A percentile compares a stretch with the other conserved stretches of the same genome.
phyloP scores from a whole-genome alignment of 768 basidiomycete species.

The Amanita polypyramis region DNA sequence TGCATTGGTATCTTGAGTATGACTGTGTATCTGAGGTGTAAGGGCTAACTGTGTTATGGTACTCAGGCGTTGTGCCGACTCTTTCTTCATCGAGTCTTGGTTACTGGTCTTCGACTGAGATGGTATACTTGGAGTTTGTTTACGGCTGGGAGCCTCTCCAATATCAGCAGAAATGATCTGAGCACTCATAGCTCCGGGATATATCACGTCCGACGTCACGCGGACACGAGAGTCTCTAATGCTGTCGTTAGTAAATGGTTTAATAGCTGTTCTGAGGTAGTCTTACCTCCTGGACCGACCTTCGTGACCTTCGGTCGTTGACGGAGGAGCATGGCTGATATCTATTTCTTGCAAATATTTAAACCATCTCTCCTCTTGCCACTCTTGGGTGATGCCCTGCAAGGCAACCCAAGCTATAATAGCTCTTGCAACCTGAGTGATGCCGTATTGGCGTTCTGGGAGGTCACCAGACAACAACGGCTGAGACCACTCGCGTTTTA shows the following conservation, averaged over 20 bases:
- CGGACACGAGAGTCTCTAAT: slow-evolving; percentile 48
- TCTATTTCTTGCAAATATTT: slow-evolving; percentile 55
- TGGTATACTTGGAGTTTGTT: neutral
- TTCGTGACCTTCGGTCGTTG: slow-evolving; percentile 15
- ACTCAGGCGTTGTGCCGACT: neutral
- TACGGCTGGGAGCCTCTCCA: slow-evolving; percentile 40
- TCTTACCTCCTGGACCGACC: slow-evolving; percentile 26
- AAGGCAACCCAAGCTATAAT: slow-evolving; percentile 74
- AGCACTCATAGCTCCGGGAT: slow-evolving; percentile 48
- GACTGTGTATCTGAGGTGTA: neutral
- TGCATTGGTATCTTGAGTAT: neutral
- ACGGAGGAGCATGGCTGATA: slow-evolving; percentile 33
- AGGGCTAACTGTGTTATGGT: neutral
- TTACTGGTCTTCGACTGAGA: neutral
- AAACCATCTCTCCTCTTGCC: slow-evolving; percentile 68
- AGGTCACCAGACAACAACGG: slow-evolving; percentile 39
- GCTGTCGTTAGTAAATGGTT: neutral
- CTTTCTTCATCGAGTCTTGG: neutral
- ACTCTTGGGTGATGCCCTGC: slow-evolving; percentile 73
- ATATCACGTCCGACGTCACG: slow-evolving; percentile 63
- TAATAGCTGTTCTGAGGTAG: neutral
- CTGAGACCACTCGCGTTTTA: slow-evolving; percentile 67
- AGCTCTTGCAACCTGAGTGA: slow-evolving; percentile 57
- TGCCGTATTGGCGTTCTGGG: slow-evolving; percentile 50
- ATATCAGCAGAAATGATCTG: slow-evolving; percentile 78